phyloP scores from a whole-genome alignment of 2,329 filamentous ascomycete genomes.

The Parastagonospora avenae region DNA sequence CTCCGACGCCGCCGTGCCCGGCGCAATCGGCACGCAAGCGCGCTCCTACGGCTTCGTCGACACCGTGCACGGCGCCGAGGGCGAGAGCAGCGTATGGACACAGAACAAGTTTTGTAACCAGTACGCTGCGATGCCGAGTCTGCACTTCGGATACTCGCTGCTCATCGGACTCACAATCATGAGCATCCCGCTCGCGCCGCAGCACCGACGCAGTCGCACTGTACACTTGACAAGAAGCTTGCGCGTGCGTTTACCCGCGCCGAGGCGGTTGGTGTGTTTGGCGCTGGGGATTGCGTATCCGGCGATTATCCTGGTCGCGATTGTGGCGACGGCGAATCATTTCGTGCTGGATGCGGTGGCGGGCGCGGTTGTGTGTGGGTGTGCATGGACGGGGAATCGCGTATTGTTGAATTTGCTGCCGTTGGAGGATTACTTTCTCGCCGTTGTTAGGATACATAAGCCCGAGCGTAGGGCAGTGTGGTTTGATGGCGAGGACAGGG shows the following conservation, averaged over 20 bases:
- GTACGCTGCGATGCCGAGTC: conserved; percentile 77
- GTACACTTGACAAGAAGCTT: conserved; percentile 33
- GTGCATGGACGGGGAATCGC: conserved; percentile 65
- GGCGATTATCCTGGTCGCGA: conserved; percentile 67
- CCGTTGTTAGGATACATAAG: conserved; percentile 68
- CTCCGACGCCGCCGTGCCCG: conserved; percentile 59
- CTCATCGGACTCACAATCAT: conserved; percentile 73
- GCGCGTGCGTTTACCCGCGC: conserved; percentile 51
- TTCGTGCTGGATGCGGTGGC: conserved; percentile 74
- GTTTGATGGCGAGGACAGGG: conserved; percentile 19
- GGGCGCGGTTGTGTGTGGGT: conserved; percentile 66
- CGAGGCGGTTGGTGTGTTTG: conserved; percentile 58
- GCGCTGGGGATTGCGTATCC: conserved; percentile 67
- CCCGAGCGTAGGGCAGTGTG: conserved; percentile 47
- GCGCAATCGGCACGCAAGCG: conserved; percentile 61
- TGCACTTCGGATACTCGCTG: conserved; percentile 77
- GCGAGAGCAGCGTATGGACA: conserved; percentile 72
- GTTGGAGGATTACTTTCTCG: conserved; percentile 71
- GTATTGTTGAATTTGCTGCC: conserved; percentile 67
- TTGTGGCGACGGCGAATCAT: conserved; percentile 75
- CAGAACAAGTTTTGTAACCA: conserved; percentile 77
- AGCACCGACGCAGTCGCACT: conserved; percentile 54
- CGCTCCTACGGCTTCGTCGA: conserved; percentile 66
- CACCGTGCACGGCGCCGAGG: conserved; percentile 62
- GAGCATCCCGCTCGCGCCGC: conserved; percentile 65